Percentiles rank a stretch among this genome's conserved stretches.
phyloP scores from a whole-genome alignment of 371 early-diverging fungal species.

The Conidiobolus incongruus region DNA sequence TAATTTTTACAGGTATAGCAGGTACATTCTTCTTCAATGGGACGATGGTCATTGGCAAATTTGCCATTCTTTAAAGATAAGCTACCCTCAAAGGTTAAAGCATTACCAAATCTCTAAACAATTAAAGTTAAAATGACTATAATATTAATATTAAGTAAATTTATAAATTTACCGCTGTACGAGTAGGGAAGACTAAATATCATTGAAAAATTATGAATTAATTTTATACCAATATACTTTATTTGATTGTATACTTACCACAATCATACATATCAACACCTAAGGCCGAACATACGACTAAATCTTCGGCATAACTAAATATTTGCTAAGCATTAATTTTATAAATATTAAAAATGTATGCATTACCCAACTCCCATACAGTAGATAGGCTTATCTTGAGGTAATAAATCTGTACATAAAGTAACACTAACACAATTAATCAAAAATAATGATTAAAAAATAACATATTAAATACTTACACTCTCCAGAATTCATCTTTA shows the following conservation, averaged over 20 bases:
- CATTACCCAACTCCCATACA: constrained; percentile 94
- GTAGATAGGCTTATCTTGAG: constrained; percentile 73
- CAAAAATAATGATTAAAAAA: not conserved
- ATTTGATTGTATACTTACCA: constrained; percentile 2
- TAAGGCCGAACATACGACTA: constrained; percentile 80
- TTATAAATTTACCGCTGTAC: constrained; percentile 53
- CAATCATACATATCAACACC: constrained; percentile 97
- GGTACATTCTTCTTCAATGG: constrained; percentile 65
- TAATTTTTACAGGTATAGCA: constrained; percentile 73
- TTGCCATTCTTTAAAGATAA: constrained; percentile 36
- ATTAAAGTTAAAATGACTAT: not conserved
- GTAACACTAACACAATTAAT: constrained; percentile 39
- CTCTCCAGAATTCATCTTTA: constrained; percentile 78
- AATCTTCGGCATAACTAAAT: constrained; percentile 76
- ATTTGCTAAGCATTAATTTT: constrained; percentile 6
- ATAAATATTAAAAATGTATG: not conserved
- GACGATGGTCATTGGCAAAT: constrained; percentile 36
- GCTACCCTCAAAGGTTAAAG: constrained; percentile 59
- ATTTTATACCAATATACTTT: not conserved
- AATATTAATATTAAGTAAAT: not conserved
- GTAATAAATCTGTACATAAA: constrained; percentile 63
- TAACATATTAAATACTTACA: constrained; percentile 14
- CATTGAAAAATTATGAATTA: not conserved
- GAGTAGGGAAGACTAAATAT: constrained; percentile 66
- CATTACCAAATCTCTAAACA: constrained; percentile 68